phyloP scores from a whole-genome alignment of 2,329 filamentous ascomycete species.

The Claviceps quebecensis region DNA sequence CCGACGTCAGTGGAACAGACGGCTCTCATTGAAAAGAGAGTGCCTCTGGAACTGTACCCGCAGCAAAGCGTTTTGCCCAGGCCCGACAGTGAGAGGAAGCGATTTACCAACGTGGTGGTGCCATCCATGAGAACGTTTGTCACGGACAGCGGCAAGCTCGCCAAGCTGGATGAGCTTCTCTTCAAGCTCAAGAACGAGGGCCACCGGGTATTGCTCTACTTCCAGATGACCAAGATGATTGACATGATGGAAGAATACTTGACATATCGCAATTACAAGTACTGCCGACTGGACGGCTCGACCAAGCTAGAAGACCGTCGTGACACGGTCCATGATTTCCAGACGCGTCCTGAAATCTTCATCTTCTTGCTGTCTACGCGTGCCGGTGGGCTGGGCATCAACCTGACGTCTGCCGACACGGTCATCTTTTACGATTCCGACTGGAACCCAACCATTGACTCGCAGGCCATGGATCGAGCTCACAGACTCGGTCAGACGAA shows the following conservation, averaged over 20 bases:
- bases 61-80: conserved; percentile 53
- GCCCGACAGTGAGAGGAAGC: conserved; percentile 66
- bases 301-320: conserved; percentile 95
- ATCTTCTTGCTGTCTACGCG: conserved; percentile 93
- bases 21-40: conserved; percentile 57
- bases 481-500: conserved; percentile 92
- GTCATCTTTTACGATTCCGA: conserved; percentile 99
- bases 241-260: conserved; percentile 98
- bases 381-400: conserved; percentile 95
- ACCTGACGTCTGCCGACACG: conserved; percentile 88
- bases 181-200: conserved; percentile 82
- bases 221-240: conserved; percentile 99
- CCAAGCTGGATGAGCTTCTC: conserved; percentile 75
- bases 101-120: conserved; percentile 82
- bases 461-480: conserved; percentile 96
- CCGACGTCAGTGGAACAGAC: conserved; percentile 51
- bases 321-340: conserved; percentile 94
- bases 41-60: conserved; percentile 53
- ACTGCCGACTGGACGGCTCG: conserved; percentile 88
- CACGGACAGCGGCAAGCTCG: conserved; percentile 92
- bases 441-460: conserved; percentile 98
- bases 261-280: conserved; percentile 98
- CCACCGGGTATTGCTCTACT: conserved; percentile 91
- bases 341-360: conserved; percentile 86
- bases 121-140: conserved; percentile 97